Conservation (phyloP, 805 yeast species). For the Monosporozyma solicola region DNA sequence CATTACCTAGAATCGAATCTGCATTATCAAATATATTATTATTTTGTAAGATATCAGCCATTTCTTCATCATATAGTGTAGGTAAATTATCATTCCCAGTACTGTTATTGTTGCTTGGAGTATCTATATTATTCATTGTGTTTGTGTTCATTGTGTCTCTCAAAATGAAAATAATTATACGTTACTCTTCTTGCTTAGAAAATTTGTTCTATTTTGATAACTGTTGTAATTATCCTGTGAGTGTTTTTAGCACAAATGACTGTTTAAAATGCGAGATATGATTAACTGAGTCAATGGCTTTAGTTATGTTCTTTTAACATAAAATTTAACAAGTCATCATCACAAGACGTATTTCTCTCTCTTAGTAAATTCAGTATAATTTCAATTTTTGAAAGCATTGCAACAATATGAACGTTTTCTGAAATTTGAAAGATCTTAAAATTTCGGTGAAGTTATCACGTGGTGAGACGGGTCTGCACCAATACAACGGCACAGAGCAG, state of each 20-base stretch:
- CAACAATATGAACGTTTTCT: too few relatives aligned
- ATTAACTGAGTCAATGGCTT: too few relatives aligned
- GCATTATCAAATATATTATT: neutral
- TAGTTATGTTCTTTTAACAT: too few relatives aligned
- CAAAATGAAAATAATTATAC: neutral
- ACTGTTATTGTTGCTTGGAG: neutral
- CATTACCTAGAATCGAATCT: neutral
- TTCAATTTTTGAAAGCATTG: neutral
- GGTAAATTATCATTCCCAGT: constrained; percentile 35
- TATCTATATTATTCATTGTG: neutral
- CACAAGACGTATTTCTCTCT: neutral
- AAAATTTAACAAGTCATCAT: neutral
- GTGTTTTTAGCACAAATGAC: too few relatives aligned
- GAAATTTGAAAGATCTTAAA: too few relatives aligned
- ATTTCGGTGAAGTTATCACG: too few relatives aligned
- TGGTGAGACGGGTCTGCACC: too few relatives aligned
- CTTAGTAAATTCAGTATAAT: neutral
- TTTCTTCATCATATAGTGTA: constrained; percentile 20
- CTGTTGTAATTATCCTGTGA: too few relatives aligned
- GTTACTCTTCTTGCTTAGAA: too few relatives aligned
- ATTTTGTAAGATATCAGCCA: constrained; percentile 17
- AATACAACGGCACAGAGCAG: too few relatives aligned
- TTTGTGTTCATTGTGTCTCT: neutral
- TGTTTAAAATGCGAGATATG: too few relatives aligned
- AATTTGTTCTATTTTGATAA: too few relatives aligned